phyloP scores from a whole-genome alignment of 2,329 filamentous ascomycete species.

The Colletotrichum spaethianum region DNA sequence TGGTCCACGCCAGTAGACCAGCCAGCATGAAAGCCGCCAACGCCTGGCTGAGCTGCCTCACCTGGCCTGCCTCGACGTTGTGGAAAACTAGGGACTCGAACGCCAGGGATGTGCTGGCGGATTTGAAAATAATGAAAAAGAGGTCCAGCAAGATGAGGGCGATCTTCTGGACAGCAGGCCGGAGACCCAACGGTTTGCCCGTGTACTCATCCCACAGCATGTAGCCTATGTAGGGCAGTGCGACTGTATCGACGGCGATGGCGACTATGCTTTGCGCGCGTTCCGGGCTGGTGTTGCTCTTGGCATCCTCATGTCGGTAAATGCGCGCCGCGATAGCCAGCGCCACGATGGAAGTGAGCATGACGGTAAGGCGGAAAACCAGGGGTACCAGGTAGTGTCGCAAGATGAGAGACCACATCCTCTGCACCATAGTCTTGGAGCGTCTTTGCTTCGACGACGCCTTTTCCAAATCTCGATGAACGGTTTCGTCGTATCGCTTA shows the following conservation, averaged over 20 bases:
- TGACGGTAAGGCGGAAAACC: constrained; percentile 84
- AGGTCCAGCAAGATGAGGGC: constrained; percentile 92
- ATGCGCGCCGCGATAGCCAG: constrained; percentile 85
- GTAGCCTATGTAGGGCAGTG: constrained; percentile 90
- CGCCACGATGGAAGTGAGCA: constrained; percentile 86
- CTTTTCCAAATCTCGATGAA: constrained; percentile 48
- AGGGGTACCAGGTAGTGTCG: constrained; percentile 89
- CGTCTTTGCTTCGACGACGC: constrained; percentile 46
- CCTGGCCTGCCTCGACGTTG: constrained; percentile 47
- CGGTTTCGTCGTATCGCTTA: constrained; percentile 51
- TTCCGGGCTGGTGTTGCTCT: constrained; percentile 62
- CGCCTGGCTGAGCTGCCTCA: constrained; percentile 70
- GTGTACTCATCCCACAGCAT: constrained; percentile 98
- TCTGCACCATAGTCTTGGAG: constrained; percentile 60
- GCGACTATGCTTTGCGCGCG: constrained; percentile 88
- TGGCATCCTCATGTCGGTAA: constrained; percentile 70
- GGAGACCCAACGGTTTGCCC: constrained; percentile 90
- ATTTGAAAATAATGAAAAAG: constrained; percentile 97
- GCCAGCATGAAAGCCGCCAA: constrained; percentile 85
- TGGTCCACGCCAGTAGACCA: constrained; percentile 88
- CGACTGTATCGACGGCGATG: constrained; percentile 88
- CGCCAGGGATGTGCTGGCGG: constrained; percentile 90
- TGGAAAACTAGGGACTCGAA: constrained; percentile 84
- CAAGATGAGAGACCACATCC: constrained; percentile 78
- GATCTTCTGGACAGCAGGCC: constrained; percentile 87